A percentile compares a stretch with the other conserved stretches of the same genome.
These are phyloP conservation scores for Metschnikowia lunata DNA, from an alignment of 805 yeast species.

Conservation along the genomic window DNA sequence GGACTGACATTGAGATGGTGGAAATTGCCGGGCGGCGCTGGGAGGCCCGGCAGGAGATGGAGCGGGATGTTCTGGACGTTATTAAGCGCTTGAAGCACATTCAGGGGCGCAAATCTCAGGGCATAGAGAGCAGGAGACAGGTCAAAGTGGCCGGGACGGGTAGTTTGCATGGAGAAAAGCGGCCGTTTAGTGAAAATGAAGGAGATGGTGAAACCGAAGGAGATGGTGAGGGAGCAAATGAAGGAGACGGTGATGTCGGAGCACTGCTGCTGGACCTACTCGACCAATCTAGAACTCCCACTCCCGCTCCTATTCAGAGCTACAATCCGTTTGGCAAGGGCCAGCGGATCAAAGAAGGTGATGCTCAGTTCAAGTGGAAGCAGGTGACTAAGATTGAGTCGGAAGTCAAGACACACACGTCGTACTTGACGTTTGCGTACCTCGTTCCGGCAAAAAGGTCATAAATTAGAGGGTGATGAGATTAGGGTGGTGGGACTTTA, in stretches of 20 bases:
- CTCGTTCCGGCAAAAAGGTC: constrained; percentile 19
- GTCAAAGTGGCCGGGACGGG: constrained; percentile 17
- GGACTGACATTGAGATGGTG: constrained; percentile 87
- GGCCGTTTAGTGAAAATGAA: constrained; percentile 17
- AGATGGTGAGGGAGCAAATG: background rate
- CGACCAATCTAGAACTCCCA: background rate
- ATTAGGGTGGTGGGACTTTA: background rate
- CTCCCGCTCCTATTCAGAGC: constrained; percentile 1
- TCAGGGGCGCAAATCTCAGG: constrained; percentile 60
- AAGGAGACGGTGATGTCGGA: background rate
- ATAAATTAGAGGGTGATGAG: background rate
- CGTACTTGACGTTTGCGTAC: constrained; percentile 87
- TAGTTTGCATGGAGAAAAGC: constrained; percentile 12
- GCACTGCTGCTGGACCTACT: constrained; percentile 7
- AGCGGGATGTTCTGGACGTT: constrained; percentile 71
- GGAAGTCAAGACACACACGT: constrained; percentile 90
- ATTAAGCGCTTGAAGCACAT: constrained; percentile 76
- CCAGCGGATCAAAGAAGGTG: constrained; percentile 81
- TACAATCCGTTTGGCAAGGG: constrained; percentile 96
- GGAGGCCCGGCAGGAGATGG: constrained; percentile 90
- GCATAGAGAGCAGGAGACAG: constrained; percentile 52
- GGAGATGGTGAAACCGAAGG: background rate
- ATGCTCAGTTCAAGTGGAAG: constrained; percentile 70
- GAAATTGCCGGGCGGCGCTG: constrained; percentile 80
- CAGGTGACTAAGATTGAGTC: constrained; percentile 79